Percentiles rank a stretch among this genome's conserved stretches.
Conservation (phyloP, 208 protist species). For the Trypanosoma congolense region DNA sequence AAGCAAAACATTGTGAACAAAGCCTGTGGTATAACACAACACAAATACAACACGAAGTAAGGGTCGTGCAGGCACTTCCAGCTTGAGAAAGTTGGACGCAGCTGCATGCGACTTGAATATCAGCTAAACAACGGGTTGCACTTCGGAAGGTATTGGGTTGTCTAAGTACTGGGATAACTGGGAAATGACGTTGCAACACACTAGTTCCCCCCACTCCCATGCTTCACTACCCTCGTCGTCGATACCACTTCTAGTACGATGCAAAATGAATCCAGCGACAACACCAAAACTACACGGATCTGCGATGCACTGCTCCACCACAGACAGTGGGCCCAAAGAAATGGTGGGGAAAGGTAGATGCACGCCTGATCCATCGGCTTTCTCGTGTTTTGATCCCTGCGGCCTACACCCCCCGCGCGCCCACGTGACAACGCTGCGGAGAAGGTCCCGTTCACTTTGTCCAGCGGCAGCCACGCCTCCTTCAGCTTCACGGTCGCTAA, state of each 20-base stretch:
- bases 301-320: slow-evolving; percentile 15
- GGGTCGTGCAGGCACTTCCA: no score
- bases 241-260: neutral
- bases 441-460: slow-evolving; percentile 9
- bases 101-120: neutral
- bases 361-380: neutral
- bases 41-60: no score
- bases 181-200: slow-evolving; percentile 17
- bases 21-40: no score
- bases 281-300: slow-evolving; percentile 31
- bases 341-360: neutral
- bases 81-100: no score
- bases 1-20: no score
- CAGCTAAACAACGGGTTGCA: neutral
- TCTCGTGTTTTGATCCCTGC: neutral
- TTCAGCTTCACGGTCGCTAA: slow-evolving; percentile 1
- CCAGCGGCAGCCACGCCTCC: neutral
- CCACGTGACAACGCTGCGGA: slow-evolving; percentile 10
- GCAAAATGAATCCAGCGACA: slow-evolving; percentile 23
- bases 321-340: slow-evolving; percentile 9
- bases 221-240: slow-evolving; percentile 1
- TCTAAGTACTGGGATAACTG: slow-evolving; percentile 20
- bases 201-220: slow-evolving; percentile 25
- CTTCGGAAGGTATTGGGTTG: neutral
- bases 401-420: slow-evolving; percentile 7